Evolutionary conservation across 2,329 filamentous ascomycete genomes (phyloP).

Genomic region (Monosporascus cannonballus): DNA sequence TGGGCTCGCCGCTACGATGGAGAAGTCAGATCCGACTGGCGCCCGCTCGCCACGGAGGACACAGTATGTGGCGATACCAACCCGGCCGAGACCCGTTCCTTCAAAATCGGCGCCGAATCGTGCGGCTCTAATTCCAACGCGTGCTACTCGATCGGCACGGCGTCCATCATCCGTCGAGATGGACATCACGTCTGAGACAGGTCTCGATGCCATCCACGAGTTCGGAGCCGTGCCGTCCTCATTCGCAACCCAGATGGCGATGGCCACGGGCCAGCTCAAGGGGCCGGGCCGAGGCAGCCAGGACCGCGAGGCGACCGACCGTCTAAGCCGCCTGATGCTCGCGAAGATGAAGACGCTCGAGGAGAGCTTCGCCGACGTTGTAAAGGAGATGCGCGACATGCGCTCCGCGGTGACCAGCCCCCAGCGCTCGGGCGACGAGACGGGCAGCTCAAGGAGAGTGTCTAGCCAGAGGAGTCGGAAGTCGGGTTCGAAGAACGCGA

Average conservation of each 20-base stretch:
- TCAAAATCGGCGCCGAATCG: constrained; percentile 52
- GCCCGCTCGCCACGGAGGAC: constrained; percentile 43
- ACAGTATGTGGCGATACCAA: constrained; percentile 36
- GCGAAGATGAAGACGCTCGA: constrained; percentile 91
- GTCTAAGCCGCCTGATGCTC: constrained; percentile 75
- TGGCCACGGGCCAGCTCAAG: constrained; percentile 59
- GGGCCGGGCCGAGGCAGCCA: constrained; percentile 28
- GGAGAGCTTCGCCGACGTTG: constrained; percentile 83
- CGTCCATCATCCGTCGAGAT: constrained; percentile 62
- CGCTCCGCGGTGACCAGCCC: constrained; percentile 41
- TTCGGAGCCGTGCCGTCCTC: constrained; percentile 63
- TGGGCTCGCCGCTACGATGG: constrained; percentile 29
- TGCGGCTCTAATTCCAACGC: constrained; percentile 38
- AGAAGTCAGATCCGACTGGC: constrained; percentile 30
- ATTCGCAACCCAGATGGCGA: constrained; percentile 75
- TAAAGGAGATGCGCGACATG: constrained; percentile 68
- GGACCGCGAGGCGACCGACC: constrained; percentile 46
- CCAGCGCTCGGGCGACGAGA: constrained; percentile 45
- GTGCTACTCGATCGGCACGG: constrained; percentile 38
- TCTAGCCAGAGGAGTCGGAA: neutral
- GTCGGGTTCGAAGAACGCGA: neutral
- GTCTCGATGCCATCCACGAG: constrained; percentile 54
- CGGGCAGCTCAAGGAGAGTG: constrained; percentile 16
- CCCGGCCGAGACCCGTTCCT: constrained; percentile 51
- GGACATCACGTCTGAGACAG: constrained; percentile 68